Evolutionary conservation across 2,329 filamentous ascomycete genomes (phyloP).

Genomic region (Elsinoe australis): DNA sequence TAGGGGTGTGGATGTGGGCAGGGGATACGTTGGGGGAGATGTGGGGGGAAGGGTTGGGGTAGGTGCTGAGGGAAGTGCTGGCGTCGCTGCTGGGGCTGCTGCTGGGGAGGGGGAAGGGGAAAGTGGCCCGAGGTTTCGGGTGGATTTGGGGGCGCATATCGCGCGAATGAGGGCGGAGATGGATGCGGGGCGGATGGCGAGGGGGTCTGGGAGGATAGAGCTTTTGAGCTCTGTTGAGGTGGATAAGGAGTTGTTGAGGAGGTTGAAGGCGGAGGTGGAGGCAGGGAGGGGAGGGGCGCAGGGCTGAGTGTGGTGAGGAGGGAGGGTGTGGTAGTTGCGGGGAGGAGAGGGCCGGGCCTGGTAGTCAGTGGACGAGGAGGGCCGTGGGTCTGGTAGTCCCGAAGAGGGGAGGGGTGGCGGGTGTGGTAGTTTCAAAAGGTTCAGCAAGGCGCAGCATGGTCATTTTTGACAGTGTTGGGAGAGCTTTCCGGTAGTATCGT

Average conservation of each 20-base stretch:
- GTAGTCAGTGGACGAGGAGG: neutral
- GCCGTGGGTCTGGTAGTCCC: neutral
- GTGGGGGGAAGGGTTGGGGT: neutral
- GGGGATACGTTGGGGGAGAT: neutral
- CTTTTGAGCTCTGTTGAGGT: too few relatives aligned
- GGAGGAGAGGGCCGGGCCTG: neutral
- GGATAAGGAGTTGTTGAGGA: too few relatives aligned
- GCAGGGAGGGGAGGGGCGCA: neutral
- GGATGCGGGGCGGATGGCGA: too few relatives aligned
- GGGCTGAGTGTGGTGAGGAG: neutral
- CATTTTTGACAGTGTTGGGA: too few relatives aligned
- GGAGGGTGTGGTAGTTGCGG: neutral
- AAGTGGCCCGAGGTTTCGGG: neutral
- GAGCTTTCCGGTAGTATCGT: too few relatives aligned
- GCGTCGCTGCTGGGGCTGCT: neutral
- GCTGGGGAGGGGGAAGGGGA: neutral
- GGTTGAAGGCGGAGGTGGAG: neutral
- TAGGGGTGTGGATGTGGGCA: neutral
- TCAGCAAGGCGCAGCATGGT: too few relatives aligned
- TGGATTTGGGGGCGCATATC: too few relatives aligned
- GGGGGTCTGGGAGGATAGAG: too few relatives aligned
- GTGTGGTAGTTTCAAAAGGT: conserved; percentile 6
- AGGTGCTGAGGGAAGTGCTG: neutral
- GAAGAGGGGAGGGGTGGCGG: neutral
- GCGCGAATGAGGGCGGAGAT: too few relatives aligned